Evolutionary conservation across 1,139 yeast genomes (phyloP).

Genomic region (Pichia sp.): DNA sequence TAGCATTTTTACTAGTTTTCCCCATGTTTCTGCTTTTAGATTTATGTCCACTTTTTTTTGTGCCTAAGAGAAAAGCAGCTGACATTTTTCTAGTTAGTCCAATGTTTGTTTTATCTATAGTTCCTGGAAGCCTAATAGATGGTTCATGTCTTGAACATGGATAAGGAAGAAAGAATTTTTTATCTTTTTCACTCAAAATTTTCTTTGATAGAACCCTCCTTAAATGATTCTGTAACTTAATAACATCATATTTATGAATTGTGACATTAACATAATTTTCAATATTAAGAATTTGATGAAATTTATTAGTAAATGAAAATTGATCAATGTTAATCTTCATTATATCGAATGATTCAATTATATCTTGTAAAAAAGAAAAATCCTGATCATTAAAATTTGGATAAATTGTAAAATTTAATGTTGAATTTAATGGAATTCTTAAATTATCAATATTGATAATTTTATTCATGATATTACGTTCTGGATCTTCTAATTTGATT

Average conservation of each 20-base stretch:
- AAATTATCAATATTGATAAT: not conserved
- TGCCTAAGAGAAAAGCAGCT: not conserved
- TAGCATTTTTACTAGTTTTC: not conserved
- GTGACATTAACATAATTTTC: not conserved
- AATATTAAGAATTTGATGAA: not conserved
- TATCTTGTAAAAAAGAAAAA: constrained; percentile 1
- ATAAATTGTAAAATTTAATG: constrained; percentile 4
- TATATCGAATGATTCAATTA: not conserved
- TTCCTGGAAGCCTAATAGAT: not conserved
- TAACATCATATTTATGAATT: constrained; percentile 2
- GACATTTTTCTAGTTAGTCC: not conserved
- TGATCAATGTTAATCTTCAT: constrained; percentile 2
- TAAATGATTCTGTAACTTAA: constrained; percentile 1
- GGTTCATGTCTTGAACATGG: not conserved
- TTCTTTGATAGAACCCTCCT: constrained; percentile 1
- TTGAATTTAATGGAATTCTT: constrained; percentile 5
- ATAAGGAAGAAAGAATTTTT: constrained; percentile 1
- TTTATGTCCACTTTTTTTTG: not conserved
- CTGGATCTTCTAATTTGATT: not conserved
- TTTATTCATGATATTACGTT: not conserved
- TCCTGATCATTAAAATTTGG: constrained; percentile 7
- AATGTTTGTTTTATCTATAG: not conserved
- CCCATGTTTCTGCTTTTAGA: not conserved
- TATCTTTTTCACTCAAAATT: not conserved
- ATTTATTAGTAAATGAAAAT: constrained; percentile 8